Percentiles rank a stretch among this genome's conserved stretches.
Evolutionary conservation across 2,329 filamentous ascomycete species (phyloP).

Genomic region (Fusarium mundagurra): DNA sequence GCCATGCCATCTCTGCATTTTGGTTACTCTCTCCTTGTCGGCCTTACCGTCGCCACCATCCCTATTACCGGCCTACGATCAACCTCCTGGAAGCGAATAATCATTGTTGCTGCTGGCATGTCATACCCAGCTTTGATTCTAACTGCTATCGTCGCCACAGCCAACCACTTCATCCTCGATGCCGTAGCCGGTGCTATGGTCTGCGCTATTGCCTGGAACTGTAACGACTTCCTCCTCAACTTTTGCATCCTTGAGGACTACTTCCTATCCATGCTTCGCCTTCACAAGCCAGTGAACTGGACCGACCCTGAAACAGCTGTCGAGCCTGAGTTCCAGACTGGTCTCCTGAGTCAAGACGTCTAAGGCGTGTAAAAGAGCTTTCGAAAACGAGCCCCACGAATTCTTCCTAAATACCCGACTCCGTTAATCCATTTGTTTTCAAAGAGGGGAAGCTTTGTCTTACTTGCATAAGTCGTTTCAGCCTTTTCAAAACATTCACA

Average conservation of each 20-base stretch:
- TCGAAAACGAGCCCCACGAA: slow-evolving; percentile 15
- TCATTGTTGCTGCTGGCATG: slow-evolving; percentile 60
- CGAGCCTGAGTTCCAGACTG: slow-evolving; percentile 46
- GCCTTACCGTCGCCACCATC: slow-evolving; percentile 73
- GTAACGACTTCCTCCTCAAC: slow-evolving; percentile 66
- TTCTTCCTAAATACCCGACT: background rate
- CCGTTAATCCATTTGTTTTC: background rate
- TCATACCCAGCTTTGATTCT: slow-evolving; percentile 73
- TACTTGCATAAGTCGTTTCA: background rate
- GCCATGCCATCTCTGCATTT: slow-evolving; percentile 83
- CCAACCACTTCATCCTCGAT: slow-evolving; percentile 78
- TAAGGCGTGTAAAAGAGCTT: slow-evolving; percentile 1
- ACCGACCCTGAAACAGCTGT: slow-evolving; percentile 50
- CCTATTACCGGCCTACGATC: slow-evolving; percentile 66
- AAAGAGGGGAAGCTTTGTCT: background rate
- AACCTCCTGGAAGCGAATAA: slow-evolving; percentile 60
- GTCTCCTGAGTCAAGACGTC: slow-evolving; percentile 37
- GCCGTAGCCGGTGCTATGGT: slow-evolving; percentile 74
- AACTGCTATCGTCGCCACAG: slow-evolving; percentile 74
- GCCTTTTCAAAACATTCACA: background rate
- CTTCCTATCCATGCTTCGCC: slow-evolving; percentile 69
- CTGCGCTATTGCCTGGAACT: slow-evolving; percentile 71
- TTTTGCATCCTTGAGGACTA: slow-evolving; percentile 74
- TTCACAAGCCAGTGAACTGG: slow-evolving; percentile 69
- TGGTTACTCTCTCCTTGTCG: slow-evolving; percentile 78